Conservation (phyloP, 371 early-diverging fungal species). For the Mortierella sp. region DNA sequence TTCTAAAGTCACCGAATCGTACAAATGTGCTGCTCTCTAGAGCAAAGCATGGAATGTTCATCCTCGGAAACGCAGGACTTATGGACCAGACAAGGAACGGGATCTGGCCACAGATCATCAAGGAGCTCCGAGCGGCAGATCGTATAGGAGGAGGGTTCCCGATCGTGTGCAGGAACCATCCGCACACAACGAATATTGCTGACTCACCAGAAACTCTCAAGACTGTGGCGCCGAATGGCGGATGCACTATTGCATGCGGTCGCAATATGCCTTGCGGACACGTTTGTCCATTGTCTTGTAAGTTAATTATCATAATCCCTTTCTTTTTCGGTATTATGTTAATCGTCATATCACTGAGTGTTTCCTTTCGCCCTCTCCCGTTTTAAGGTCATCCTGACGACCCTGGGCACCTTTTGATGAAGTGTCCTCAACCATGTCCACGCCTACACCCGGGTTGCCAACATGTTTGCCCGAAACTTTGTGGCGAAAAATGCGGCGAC, state of each 20-base stretch:
- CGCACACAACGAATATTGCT: constrained; percentile 18
- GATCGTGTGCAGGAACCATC: constrained; percentile 60
- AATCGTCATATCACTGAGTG: neutral
- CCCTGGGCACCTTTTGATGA: too few species aligned
- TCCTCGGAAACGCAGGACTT: constrained; percentile 64
- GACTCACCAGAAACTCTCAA: constrained; percentile 24
- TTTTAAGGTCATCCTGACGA: too few species aligned
- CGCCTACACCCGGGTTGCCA: neutral
- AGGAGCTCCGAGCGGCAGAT: constrained; percentile 29
- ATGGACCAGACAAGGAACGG: constrained; percentile 37
- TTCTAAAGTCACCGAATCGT: constrained; percentile 80
- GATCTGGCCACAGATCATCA: constrained; percentile 56
- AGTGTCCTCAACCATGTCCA: too few species aligned
- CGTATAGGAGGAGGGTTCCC: constrained; percentile 57
- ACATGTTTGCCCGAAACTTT: constrained; percentile 1
- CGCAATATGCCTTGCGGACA: constrained; percentile 50
- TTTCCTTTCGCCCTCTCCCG: neutral
- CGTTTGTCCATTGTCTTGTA: constrained; percentile 52
- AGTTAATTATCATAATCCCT: constrained; percentile 7
- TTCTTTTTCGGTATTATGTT: too few species aligned
- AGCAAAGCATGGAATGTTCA: constrained; percentile 65
- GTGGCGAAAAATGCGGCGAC: constrained; percentile 56
- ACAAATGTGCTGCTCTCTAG: constrained; percentile 85
- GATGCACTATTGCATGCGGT: constrained; percentile 39
- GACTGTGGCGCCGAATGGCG: constrained; percentile 53